These are phyloP conservation scores for Talaromyces piceae DNA, from an alignment of 2,329 filamentous ascomycete species.

Conservation along the genomic window DNA sequence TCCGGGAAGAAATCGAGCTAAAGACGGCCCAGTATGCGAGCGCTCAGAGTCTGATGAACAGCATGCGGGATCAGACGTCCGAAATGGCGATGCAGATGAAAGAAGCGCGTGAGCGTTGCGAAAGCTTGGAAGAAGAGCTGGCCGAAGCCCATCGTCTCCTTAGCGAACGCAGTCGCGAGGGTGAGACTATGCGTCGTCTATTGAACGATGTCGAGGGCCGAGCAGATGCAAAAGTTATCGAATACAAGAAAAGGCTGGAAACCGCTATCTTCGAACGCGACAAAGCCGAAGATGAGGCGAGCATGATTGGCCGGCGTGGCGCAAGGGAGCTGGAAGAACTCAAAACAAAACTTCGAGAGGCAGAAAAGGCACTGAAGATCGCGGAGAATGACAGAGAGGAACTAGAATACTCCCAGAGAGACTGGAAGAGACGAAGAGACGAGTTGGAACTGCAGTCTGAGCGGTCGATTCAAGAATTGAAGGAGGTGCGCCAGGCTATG, in stretches of 20 bases:
- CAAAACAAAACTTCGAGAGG: constrained; percentile 67
- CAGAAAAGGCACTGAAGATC: constrained; percentile 67
- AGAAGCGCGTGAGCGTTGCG: constrained; percentile 72
- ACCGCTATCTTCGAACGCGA: constrained; percentile 90
- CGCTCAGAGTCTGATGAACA: constrained; percentile 76
- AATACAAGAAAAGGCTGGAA: constrained; percentile 85
- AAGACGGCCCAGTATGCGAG: constrained; percentile 80
- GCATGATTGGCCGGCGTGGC: constrained; percentile 64
- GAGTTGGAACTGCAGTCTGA: constrained; percentile 67
- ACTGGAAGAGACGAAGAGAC: constrained; percentile 65
- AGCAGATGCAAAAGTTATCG: constrained; percentile 72
- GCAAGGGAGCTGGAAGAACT: constrained; percentile 82
- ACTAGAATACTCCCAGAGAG: constrained; percentile 63
- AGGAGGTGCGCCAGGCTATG: constrained; percentile 70
- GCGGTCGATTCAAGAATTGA: constrained; percentile 63
- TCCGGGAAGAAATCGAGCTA: constrained; percentile 74
- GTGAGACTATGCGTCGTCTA: constrained; percentile 86
- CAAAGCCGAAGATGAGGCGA: constrained; percentile 83
- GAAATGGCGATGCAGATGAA: constrained; percentile 89
- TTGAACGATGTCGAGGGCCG: constrained; percentile 79
- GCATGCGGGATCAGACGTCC: constrained; percentile 85
- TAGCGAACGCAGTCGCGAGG: constrained; percentile 80
- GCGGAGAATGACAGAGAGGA: constrained; percentile 70
- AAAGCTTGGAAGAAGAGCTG: constrained; percentile 86
- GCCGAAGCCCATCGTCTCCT: constrained; percentile 80